These are phyloP conservation scores for Epicoccum nigrum DNA, from an alignment of 2,329 filamentous ascomycete species.

Conservation along the genomic window DNA sequence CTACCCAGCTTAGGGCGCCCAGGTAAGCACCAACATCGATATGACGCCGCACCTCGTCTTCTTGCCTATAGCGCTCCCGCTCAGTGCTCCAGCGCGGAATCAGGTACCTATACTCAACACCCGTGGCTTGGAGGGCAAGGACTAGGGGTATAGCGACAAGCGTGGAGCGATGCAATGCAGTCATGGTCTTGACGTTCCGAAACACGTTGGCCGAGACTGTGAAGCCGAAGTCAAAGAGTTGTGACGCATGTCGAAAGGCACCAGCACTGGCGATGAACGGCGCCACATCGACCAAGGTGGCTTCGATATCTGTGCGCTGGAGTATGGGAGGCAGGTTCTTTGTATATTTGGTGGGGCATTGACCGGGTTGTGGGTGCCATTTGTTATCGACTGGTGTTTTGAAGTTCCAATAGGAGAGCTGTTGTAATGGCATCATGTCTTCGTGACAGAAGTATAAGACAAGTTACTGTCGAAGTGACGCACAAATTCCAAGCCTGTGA, in stretches of 20 bases:
- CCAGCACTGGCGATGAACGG: constrained; percentile 4
- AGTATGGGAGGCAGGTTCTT: background rate
- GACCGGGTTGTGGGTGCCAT: constrained; percentile 6
- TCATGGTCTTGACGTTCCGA: background rate
- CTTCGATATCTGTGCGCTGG: constrained; percentile 4
- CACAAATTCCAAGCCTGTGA: too few relatives aligned
- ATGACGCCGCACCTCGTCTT: constrained; percentile 5
- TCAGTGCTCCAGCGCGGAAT: constrained; percentile 5
- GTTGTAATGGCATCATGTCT: background rate
- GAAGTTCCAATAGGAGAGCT: constrained; percentile 2
- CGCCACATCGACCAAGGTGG: constrained; percentile 3
- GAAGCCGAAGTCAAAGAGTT: constrained; percentile 8
- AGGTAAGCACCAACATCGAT: constrained; percentile 4
- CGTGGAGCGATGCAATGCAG: constrained; percentile 1
- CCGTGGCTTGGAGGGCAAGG: background rate
- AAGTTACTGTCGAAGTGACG: too few relatives aligned
- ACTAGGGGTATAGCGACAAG: background rate
- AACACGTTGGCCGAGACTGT: constrained; percentile 4
- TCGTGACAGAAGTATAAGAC: too few relatives aligned
- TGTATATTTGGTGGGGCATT: background rate
- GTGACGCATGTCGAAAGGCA: constrained; percentile 7
- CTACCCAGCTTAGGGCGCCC: constrained; percentile 1
- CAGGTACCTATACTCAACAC: constrained; percentile 1
- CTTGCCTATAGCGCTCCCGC: background rate
- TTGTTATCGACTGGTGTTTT: constrained; percentile 3